phyloP scores from a whole-genome alignment of 116 monocot species.

The Zostera marina region DNA sequence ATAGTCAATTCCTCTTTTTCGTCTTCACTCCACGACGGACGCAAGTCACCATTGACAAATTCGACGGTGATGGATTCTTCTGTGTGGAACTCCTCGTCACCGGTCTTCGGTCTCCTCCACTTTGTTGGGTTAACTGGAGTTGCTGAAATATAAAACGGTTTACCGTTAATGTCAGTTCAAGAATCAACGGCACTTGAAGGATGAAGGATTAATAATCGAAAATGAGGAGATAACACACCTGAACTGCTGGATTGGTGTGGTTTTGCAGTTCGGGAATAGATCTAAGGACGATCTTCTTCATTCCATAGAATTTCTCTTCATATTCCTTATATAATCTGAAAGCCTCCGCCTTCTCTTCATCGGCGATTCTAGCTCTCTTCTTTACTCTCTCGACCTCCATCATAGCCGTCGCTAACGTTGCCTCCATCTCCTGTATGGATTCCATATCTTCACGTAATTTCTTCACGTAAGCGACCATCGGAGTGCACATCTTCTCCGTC shows the following conservation, averaged over 20 bases:
- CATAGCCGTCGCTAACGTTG: background rate
- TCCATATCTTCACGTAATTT: background rate
- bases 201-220: background rate
- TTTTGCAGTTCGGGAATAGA: background rate
- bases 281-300: background rate
- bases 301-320: constrained; percentile 1
- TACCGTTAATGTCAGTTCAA: background rate
- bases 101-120: background rate
- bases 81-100: constrained; percentile 1
- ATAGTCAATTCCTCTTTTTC: background rate
- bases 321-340: constrained; percentile 1
- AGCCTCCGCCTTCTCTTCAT: constrained; percentile 7
- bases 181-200: background rate
- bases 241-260: background rate
- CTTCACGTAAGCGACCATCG: constrained; percentile 2
- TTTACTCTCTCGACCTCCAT: constrained; percentile 7
- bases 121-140: background rate
- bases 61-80: background rate
- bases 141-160: background rate
- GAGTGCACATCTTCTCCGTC: constrained; percentile 3
- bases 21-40: background rate
- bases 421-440: constrained; percentile 5
- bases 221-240: background rate
- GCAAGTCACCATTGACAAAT: background rate
- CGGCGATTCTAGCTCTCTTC: constrained; percentile 9